Base-by-base conservation (phyloP, 2,329 filamentous ascomycete genomes). In the Aspergillus eucalypticola region DNA sequence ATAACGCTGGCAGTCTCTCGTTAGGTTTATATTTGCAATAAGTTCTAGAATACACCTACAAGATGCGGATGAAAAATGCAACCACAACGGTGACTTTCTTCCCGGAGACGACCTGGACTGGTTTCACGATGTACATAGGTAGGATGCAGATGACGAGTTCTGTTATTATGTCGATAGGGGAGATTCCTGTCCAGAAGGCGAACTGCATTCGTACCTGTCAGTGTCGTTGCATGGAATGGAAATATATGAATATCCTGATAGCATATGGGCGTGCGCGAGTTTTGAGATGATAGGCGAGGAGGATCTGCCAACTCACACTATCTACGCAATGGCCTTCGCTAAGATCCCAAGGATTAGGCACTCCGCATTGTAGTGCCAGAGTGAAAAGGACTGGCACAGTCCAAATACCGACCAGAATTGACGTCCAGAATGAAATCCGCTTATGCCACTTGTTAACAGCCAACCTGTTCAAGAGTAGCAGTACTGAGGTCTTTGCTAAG, bases 131-230 rank as follows among this genome's bases (percentile, higher is more conserved):
- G 38, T 27, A 54, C 8, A 54, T 54, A 0, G 51, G 51, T 5
- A 54, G 51, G 11, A 41, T 41, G 51, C 35, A 54, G 19, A 42
- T 39, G 8, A 41, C 21, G 3, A 41, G 11, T 10, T 54, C 51
- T 3, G 32, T 39, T 19, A 54, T 54, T 21, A 54, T 39, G 25
- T 54, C 51, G 10, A 54, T n/a, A 5, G 51, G 51, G 23, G 38
- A 8, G 35, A 54, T 54, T 21, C 32, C 51, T 38, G 21, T 23
- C 51, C 51, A 54, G 51, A 54, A 54, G 35, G 41, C n/a, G 51
- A 39, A 54, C 51, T 54, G 35, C 8, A 13, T 5, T 4, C 11
- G 11, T 17, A 21, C 6, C 5, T 10, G 19, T 39, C 27, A 41
- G 32, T 27, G 19, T 8, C 5, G n/a, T 54, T 25, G 13, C 5